phyloP scores from a whole-genome alignment of 768 basidiomycete species.

The Auricularia auricula-judae region DNA sequence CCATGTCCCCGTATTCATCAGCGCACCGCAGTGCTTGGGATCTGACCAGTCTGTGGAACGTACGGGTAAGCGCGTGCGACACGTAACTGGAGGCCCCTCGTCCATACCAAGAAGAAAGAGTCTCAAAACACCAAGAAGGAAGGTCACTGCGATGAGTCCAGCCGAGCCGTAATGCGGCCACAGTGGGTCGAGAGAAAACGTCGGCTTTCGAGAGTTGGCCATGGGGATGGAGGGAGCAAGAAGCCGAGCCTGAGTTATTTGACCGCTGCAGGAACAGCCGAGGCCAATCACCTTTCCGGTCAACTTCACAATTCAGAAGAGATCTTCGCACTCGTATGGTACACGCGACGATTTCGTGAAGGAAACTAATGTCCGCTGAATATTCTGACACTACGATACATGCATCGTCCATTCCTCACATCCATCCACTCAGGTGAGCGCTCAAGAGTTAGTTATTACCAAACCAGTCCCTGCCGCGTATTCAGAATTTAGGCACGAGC shows the following conservation, averaged over 20 bases:
- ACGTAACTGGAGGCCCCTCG: not conserved
- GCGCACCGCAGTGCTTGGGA: constrained; percentile 57
- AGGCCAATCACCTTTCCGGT: too few relatives aligned
- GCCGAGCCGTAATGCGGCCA: constrained; percentile 42
- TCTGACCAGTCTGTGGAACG: constrained; percentile 53
- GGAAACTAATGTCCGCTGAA: too few relatives aligned
- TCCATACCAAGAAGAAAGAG: constrained; percentile 34
- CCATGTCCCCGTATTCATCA: constrained; percentile 70
- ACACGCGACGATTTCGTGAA: too few relatives aligned
- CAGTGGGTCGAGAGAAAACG: constrained; percentile 28
- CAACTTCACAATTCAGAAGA: too few relatives aligned
- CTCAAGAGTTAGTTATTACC: too few relatives aligned
- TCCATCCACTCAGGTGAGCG: too few relatives aligned
- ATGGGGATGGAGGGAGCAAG: constrained; percentile 6
- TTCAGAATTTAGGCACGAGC: not conserved
- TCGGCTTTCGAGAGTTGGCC: constrained; percentile 17
- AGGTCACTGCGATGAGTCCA: constrained; percentile 26
- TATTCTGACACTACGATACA: too few relatives aligned
- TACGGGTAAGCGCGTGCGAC: not conserved
- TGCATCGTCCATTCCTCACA: too few relatives aligned
- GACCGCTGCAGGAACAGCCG: too few relatives aligned
- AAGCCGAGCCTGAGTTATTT: not conserved
- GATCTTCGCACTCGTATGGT: too few relatives aligned
- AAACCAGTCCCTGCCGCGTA: not conserved
- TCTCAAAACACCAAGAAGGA: constrained; percentile 34